Base-by-base conservation (phyloP, 768 basidiomycete species). In the Rhodotorula graminis region DNA sequence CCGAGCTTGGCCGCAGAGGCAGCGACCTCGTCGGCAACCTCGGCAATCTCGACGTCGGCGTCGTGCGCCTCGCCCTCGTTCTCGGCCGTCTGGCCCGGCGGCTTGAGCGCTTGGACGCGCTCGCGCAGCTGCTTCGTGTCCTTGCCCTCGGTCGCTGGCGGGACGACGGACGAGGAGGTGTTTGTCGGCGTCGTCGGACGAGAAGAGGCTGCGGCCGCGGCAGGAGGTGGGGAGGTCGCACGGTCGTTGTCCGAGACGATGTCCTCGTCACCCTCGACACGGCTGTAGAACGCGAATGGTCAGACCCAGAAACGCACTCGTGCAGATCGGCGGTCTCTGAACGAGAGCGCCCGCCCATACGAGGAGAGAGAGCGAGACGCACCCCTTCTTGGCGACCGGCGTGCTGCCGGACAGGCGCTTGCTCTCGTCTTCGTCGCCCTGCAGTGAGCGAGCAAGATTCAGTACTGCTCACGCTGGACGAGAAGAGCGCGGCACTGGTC, bases 341-440 rank as follows among this genome's bases (percentile, higher is more conserved):
- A 44, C 31, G 31, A 19, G 47, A 37, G 44, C 12, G 5, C n/a
- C 14, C 44, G 44, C 18, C 14, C 44, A 12, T 3, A 18, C 44
- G 25, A 60, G 40, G 12, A 23, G 49, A 29, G 57, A 33, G 33
- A 44, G 66, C 4, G 8, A 9, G n/a, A 49, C 61, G 25, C 21
- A 72, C 71, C 66, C 66, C 46, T 76, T 70, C 68, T 76, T 76
- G n/a, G 74, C 74, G 23, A 68, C 42, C 2, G 74, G 74, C 1
- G 74, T 76, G 40, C 61, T n/a, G 9, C 70, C 56, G 6, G 62
- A 50, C n/a, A 61, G 23, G 5, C 53, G 61, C 37, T 59, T 65
- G 33, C 40, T 9, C 42, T 70, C 70, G 12, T 63, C 69, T 6
- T 58, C 71, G 5, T 76, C 74, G 10, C 74, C 71, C 74, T 76